phyloP scores from a whole-genome alignment of 1,284 basidiomycete species.

The Jaminaea rosea region DNA sequence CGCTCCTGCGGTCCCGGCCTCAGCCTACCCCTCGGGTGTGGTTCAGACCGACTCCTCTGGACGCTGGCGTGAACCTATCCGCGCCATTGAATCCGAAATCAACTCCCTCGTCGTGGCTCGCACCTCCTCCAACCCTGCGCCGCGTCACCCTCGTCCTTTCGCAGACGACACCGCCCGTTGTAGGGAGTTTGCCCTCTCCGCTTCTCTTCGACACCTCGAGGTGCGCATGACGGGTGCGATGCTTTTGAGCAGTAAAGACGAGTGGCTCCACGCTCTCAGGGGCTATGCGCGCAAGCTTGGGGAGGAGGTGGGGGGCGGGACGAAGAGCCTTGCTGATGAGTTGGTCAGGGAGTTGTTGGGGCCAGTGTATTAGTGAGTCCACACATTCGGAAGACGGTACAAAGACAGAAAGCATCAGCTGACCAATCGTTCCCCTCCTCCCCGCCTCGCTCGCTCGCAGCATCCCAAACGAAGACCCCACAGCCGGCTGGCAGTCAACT shows the following conservation, averaged over 20 bases:
- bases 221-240: slow-evolving; percentile 34
- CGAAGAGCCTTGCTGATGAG: slow-evolving; percentile 40
- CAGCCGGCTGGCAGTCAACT: not conserved
- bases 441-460: no score
- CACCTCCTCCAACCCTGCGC: not conserved
- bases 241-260: slow-evolving; percentile 34
- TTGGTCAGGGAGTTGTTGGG: slow-evolving; percentile 37
- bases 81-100: slow-evolving; percentile 32
- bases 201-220: slow-evolving; percentile 35
- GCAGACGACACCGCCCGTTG: not conserved
- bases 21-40: not conserved
- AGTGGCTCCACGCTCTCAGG: slow-evolving; percentile 32
- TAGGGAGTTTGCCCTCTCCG: slow-evolving; percentile 21
- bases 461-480: not conserved
- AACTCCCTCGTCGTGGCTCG: slow-evolving; percentile 27
- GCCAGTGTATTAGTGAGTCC: slow-evolving; percentile 34
- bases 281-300: slow-evolving; percentile 32
- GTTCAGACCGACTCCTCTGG: not conserved
- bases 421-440: no score
- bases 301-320: slow-evolving; percentile 42
- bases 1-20: slow-evolving; percentile 2
- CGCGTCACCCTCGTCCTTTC: not conserved
- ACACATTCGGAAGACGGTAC: no score
- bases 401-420: no score
- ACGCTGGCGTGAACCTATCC: slow-evolving; percentile 25